These are phyloP conservation scores for Penicillium sp. DNA, from an alignment of 2,329 filamentous ascomycete genomes.

Conservation along the genomic window DNA sequence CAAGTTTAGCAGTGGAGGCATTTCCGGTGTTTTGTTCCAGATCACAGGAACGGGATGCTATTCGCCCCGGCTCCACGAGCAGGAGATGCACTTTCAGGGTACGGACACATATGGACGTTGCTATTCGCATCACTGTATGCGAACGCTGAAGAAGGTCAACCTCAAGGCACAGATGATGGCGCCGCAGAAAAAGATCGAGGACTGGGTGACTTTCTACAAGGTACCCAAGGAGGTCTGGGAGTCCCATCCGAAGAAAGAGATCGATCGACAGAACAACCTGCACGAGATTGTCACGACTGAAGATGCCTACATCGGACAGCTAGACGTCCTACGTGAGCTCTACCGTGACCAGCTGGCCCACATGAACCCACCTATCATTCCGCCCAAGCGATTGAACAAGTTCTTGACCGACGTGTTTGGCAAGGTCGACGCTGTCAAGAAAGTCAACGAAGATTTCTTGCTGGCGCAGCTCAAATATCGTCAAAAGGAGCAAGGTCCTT, in stretches of 20 bases:
- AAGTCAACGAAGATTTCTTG: conserved; percentile 89
- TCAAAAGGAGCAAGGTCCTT: conserved; percentile 94
- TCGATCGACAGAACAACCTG: conserved; percentile 88
- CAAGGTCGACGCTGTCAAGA: conserved; percentile 82
- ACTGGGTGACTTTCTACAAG: conserved; percentile 89
- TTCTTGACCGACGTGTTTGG: conserved; percentile 89
- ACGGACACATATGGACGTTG: conserved; percentile 69
- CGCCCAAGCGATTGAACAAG: conserved; percentile 72
- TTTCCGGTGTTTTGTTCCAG: conserved; percentile 92
- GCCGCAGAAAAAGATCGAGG: conserved; percentile 68
- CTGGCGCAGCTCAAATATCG: conserved; percentile 93
- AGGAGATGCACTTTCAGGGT: conserved; percentile 68
- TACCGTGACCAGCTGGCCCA: conserved; percentile 79
- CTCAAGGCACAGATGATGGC: conserved; percentile 72
- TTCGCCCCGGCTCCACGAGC: conserved; percentile 74
- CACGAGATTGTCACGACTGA: conserved; percentile 96
- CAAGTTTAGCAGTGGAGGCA: conserved; percentile 76
- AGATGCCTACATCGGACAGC: conserved; percentile 84
- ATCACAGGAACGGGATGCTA: conserved; percentile 91
- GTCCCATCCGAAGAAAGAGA: conserved; percentile 75
- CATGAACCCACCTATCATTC: conserved; percentile 77
- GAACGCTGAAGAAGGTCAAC: conserved; percentile 93
- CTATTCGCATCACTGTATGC: conserved; percentile 90
- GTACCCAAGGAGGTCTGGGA: conserved; percentile 76
- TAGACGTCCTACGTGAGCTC: conserved; percentile 80